Evolutionary conservation across 257 asterid genomes (phyloP).

Genomic region (Penstemon barbatus): DNA sequence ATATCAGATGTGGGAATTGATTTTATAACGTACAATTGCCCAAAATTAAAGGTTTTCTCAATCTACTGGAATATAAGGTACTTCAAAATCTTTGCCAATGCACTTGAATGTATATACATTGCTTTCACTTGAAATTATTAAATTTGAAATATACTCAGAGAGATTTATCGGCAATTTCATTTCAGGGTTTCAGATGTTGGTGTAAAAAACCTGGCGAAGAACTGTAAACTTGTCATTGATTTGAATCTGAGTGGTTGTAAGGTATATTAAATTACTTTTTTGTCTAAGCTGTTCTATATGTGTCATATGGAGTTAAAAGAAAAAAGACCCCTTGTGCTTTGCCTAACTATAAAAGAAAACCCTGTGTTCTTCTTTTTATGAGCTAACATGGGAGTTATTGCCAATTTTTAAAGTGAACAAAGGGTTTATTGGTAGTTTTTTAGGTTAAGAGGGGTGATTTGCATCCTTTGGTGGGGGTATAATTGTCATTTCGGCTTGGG

Average conservation of each 20-base stretch:
- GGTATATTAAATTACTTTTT: slow-evolving; percentile 46
- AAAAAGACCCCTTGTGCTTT: too few species aligned
- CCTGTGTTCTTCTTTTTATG: too few species aligned
- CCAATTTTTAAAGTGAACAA: too few species aligned
- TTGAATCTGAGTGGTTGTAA: slow-evolving; percentile 94
- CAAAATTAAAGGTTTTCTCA: slow-evolving; percentile 63
- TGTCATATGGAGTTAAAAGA: too few species aligned
- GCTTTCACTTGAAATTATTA: not conserved
- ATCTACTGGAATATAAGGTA: slow-evolving; percentile 97
- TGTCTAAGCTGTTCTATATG: slow-evolving; percentile 9
- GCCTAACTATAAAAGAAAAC: too few species aligned
- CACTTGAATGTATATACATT: slow-evolving; percentile 3
- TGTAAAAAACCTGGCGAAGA: slow-evolving; percentile 60
- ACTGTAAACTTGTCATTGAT: slow-evolving; percentile 65
- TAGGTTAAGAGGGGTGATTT: too few species aligned
- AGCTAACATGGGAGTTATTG: too few species aligned
- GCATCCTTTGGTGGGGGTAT: too few species aligned
- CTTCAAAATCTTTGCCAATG: slow-evolving; percentile 7
- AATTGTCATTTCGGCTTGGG: too few species aligned
- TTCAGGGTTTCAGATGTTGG: slow-evolving; percentile 88
- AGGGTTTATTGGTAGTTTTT: too few species aligned
- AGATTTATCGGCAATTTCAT: slow-evolving; percentile 7
- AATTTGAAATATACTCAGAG: slow-evolving; percentile 4
- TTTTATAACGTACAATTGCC: slow-evolving; percentile 52
- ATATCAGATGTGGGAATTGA: slow-evolving; percentile 83